These are phyloP conservation scores for Trichoderma semiorbis DNA, from an alignment of 2,329 filamentous ascomycete species.

Conservation along the genomic window DNA sequence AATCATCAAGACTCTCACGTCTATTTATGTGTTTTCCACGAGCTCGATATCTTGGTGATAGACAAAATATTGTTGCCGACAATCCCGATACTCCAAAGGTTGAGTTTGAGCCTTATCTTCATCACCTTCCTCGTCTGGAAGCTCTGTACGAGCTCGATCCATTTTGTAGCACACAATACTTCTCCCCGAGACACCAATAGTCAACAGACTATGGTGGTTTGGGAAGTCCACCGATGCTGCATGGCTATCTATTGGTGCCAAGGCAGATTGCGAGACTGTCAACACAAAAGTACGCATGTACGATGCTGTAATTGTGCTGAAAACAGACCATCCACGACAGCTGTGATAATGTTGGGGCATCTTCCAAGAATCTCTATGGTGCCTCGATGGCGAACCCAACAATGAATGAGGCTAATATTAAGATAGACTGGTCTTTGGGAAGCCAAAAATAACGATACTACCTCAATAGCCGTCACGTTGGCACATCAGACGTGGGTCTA, in stretches of 20 bases:
- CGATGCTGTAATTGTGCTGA: background rate
- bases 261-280: background rate
- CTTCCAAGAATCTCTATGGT: background rate
- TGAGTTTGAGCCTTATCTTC: background rate
- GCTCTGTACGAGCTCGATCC: background rate
- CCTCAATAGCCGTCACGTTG: background rate
- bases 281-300: conserved; percentile 10
- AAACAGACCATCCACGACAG: background rate
- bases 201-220: conserved; percentile 5
- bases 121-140: conserved; percentile 17
- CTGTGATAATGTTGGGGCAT: background rate
- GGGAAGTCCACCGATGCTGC: background rate
- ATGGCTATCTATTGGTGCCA: conserved; percentile 4
- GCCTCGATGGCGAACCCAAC: too few relatives aligned
- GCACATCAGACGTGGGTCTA: background rate
- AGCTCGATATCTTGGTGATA: background rate
- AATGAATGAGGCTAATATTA: background rate
- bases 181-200: background rate
- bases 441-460: background rate
- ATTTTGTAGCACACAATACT: conserved; percentile 1
- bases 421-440: background rate
- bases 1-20: background rate
- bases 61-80: background rate
- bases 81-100: too few relatives aligned
- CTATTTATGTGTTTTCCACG: conserved; percentile 15